Conservation (phyloP, 23 red algal species). For the Gracilaria vermiculophylla region DNA sequence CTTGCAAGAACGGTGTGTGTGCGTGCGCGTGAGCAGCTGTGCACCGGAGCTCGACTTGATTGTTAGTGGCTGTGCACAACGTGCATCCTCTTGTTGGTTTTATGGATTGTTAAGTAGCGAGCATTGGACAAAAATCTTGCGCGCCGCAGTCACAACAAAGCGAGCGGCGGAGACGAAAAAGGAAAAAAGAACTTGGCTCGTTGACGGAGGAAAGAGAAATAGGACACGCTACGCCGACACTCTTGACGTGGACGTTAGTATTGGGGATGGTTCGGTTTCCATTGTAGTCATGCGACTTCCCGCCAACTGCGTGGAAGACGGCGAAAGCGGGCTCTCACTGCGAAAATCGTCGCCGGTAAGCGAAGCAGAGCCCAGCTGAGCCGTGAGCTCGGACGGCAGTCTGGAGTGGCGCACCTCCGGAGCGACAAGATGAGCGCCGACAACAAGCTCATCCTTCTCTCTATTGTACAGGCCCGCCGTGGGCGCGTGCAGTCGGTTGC, state of each 20-base stretch:
- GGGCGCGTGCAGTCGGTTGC: slow-evolving; percentile 5
- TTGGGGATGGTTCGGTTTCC: slow-evolving; percentile 54
- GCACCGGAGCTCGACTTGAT: neutral
- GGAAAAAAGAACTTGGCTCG: neutral
- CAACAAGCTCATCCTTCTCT: slow-evolving; percentile 65
- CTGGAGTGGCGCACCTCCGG: slow-evolving; percentile 25
- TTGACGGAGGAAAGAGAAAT: too few relatives aligned
- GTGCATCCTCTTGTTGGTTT: neutral
- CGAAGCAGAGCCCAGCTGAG: neutral
- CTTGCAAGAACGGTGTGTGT: neutral
- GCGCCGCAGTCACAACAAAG: neutral
- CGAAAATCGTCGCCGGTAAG: slow-evolving; percentile 42
- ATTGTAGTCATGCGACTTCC: slow-evolving; percentile 54
- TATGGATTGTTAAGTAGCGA: neutral
- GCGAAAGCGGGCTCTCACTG: slow-evolving; percentile 41
- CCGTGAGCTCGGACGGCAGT: neutral
- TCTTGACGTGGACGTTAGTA: slow-evolving; percentile 49
- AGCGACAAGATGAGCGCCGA: slow-evolving; percentile 54
- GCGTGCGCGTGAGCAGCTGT: neutral
- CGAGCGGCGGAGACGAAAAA: neutral
- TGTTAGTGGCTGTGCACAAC: neutral
- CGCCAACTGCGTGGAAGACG: neutral
- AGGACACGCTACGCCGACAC: slow-evolving; percentile 1
- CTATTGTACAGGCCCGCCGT: slow-evolving; percentile 45
- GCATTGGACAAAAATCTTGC: neutral